A percentile compares a stretch with the other conserved stretches of the same genome.
Evolutionary conservation across 352 stramenopile species (phyloP).

Genomic region (Aphanomyces invadans): DNA sequence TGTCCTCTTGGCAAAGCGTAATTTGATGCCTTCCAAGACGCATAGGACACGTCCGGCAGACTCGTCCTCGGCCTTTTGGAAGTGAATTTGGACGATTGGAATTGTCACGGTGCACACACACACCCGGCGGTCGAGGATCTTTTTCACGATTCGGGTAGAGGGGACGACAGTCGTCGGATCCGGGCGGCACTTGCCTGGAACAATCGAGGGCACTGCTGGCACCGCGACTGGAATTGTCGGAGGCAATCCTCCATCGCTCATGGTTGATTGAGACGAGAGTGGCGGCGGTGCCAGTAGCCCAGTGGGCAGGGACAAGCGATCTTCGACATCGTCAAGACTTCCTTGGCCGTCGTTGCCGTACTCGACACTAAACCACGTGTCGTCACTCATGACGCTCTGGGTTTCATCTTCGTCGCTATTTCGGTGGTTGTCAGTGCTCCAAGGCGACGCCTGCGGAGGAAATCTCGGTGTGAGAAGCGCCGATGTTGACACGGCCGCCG

Average conservation of each 20-base stretch:
- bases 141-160: background rate
- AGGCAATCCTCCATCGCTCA: too few relatives aligned
- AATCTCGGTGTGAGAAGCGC: background rate
- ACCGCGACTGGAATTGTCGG: too few relatives aligned
- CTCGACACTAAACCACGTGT: slow-evolving; percentile 85
- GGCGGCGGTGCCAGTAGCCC: background rate
- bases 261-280: too few relatives aligned
- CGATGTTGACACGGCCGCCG: background rate
- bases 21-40: slow-evolving; percentile 73
- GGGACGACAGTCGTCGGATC: background rate
- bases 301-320: background rate
- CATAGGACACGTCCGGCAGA: slow-evolving; percentile 48
- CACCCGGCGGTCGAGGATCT: slow-evolving; percentile 54
- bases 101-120: slow-evolving; percentile 78
- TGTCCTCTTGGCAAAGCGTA: slow-evolving; percentile 72
- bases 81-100: slow-evolving; percentile 65
- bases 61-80: slow-evolving; percentile 75
- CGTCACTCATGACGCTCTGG: slow-evolving; percentile 65
- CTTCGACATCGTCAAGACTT: background rate
- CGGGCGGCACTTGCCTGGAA: too few relatives aligned
- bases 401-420: background rate
- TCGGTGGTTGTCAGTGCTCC: background rate
- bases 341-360: slow-evolving; percentile 12
- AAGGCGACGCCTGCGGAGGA: background rate
- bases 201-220: too few relatives aligned